Evolutionary conservation across 805 yeast species (phyloP).

Genomic region (Candida incommunis): DNA sequence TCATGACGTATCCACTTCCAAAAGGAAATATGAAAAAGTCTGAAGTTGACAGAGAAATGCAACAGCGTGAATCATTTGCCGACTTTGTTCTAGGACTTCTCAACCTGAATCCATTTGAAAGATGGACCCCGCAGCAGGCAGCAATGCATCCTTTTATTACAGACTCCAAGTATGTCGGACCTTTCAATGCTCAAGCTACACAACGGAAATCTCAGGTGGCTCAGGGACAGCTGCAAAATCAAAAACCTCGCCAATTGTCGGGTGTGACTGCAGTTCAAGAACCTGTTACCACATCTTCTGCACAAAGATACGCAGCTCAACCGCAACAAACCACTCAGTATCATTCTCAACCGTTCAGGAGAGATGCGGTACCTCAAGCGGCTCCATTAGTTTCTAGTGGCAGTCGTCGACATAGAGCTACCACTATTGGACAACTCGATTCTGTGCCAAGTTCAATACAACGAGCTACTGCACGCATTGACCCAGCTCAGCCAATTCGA

Average conservation of each 20-base stretch:
- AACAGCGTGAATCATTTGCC: constrained; percentile 52
- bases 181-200: constrained; percentile 15
- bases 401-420: constrained; percentile 21
- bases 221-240: constrained; percentile 3
- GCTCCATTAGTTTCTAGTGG: background rate
- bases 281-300: background rate
- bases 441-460: constrained; percentile 27
- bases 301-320: constrained; percentile 1
- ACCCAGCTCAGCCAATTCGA: constrained; percentile 23
- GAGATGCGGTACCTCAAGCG: background rate
- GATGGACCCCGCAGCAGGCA: constrained; percentile 97
- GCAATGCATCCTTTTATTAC: constrained; percentile 80
- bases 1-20: constrained; percentile 51
- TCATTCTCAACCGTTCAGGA: background rate
- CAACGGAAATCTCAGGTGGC: constrained; percentile 4
- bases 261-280: background rate
- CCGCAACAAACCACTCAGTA: constrained; percentile 4
- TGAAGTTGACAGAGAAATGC: constrained; percentile 54
- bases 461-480: constrained; percentile 26
- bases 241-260: constrained; percentile 3
- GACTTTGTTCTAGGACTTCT: constrained; percentile 71
- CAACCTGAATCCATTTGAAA: constrained; percentile 77
- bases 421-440: constrained; percentile 26
- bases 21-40: constrained; percentile 21
- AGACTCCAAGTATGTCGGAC: constrained; percentile 37